Evolutionary conservation across 768 basidiomycete species (phyloP).

Genomic region (Tylopilus felleus): DNA sequence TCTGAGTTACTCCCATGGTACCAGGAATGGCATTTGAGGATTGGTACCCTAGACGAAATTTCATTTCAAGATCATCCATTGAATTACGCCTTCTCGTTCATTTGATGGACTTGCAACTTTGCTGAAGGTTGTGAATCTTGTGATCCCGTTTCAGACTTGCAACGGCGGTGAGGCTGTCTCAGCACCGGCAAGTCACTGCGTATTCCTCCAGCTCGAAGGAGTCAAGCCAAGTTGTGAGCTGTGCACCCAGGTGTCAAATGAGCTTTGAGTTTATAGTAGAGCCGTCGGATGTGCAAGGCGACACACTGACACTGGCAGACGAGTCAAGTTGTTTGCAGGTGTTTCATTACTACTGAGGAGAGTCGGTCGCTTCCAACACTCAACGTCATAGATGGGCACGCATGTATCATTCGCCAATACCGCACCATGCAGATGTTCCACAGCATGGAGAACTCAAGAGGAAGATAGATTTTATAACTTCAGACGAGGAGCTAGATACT

Average conservation of each 20-base stretch:
- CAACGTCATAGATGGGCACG: conserved; percentile 18
- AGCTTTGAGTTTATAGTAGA: not conserved
- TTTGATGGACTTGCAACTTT: not conserved
- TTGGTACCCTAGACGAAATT: not conserved
- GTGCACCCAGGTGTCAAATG: not conserved
- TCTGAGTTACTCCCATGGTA: not conserved
- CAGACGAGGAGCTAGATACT: conserved; percentile 10
- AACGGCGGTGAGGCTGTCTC: not conserved
- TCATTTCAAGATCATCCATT: not conserved
- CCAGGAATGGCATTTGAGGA: not conserved
- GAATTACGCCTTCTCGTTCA: not conserved
- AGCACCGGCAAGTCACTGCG: not conserved
- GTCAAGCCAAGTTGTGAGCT: no score
- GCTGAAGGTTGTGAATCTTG: not conserved
- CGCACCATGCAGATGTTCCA: conserved; percentile 13
- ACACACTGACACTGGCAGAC: no score
- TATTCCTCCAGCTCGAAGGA: no score
- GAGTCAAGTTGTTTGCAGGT: not conserved
- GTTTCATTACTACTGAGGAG: no score
- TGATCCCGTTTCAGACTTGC: not conserved
- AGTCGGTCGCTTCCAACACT: no score
- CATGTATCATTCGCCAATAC: conserved; percentile 22
- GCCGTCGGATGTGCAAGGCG: not conserved
- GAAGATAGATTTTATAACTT: conserved; percentile 4
- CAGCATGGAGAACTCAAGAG: conserved; percentile 10